A percentile compares a stretch with the other conserved stretches of the same genome.
These are phyloP conservation scores for Populus tremula DNA, from an alignment of 345 rosid genomes.

Conservation along the genomic window DNA sequence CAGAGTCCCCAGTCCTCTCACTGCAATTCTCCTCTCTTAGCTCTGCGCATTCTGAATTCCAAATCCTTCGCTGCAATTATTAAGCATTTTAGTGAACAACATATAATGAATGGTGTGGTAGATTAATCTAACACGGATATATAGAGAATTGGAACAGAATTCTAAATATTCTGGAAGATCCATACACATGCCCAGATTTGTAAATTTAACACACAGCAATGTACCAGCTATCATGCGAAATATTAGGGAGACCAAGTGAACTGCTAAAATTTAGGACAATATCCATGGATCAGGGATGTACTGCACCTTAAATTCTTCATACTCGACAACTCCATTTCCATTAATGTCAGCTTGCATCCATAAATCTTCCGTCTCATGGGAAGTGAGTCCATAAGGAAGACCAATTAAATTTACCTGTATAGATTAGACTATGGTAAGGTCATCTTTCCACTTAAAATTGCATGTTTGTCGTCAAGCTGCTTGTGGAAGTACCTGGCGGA, in stretches of 20 bases:
- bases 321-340: slow-evolving; percentile 60
- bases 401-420: slow-evolving; percentile 56
- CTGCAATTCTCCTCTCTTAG: slow-evolving; percentile 9
- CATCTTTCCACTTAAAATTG: not conserved
- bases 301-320: slow-evolving; percentile 60
- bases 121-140: not conserved
- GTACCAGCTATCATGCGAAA: not conserved
- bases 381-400: slow-evolving; percentile 58
- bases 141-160: not conserved
- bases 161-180: not conserved
- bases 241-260: no score
- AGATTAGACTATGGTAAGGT: slow-evolving; percentile 14
- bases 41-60: slow-evolving; percentile 13
- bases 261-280: not conserved
- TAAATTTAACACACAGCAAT: not conserved
- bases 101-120: not conserved
- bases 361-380: slow-evolving; percentile 54
- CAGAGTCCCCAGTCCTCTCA: not conserved
- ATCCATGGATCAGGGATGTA: not conserved
- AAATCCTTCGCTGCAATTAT: slow-evolving; percentile 20
- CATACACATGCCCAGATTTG: not conserved
- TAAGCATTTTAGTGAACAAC: not conserved
- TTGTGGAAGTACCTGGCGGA: slow-evolving; percentile 47
- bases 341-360: slow-evolving; percentile 60
- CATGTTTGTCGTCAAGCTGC: not conserved